A percentile compares a stretch with the other conserved stretches of the same genome.
Conservation (phyloP, 164 flowering plant genomes). For the Tetrastigma voinierianum region DNA sequence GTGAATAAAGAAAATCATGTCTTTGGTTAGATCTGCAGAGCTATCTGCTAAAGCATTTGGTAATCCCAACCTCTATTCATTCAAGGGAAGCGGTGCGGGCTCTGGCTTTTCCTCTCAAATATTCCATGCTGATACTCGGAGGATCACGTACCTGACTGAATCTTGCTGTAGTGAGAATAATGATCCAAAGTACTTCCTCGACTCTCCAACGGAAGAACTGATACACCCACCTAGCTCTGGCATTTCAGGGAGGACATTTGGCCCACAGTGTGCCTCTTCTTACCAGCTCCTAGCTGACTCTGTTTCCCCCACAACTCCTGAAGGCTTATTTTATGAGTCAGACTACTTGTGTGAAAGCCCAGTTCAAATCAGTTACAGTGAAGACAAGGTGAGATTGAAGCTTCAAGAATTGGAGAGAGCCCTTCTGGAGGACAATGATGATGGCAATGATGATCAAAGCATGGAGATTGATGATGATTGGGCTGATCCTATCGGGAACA, state of each 20-base stretch:
- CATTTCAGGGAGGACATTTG: conserved; percentile 26
- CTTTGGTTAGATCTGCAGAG: conserved; percentile 56
- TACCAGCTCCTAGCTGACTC: conserved; percentile 26
- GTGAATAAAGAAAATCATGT: conserved; percentile 25
- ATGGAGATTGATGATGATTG: conserved; percentile 74
- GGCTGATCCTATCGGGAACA: conserved; percentile 39
- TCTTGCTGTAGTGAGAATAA: conserved; percentile 41
- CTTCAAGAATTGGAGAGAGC: conserved; percentile 81
- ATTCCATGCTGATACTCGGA: conserved; percentile 40
- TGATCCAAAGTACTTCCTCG: conserved; percentile 50
- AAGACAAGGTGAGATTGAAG: conserved; percentile 56
- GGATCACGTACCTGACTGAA: conserved; percentile 31
- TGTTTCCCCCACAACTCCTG: conserved; percentile 18
- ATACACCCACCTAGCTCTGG: conserved; percentile 30
- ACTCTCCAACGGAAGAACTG: conserved; percentile 57
- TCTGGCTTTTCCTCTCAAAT: conserved; percentile 34
- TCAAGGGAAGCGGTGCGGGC: conserved; percentile 31
- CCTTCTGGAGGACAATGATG: conserved; percentile 56
- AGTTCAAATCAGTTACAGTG: conserved; percentile 48
- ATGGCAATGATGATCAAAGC: conserved; percentile 37
- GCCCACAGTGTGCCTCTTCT: conserved; percentile 22
- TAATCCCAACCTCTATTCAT: conserved; percentile 38
- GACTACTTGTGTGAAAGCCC: conserved; percentile 46
- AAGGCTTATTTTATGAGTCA: conserved; percentile 28
- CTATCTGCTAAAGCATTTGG: conserved; percentile 46